These are phyloP conservation scores for Malus fusca DNA, from an alignment of 306 rosid species.

Conservation along the genomic window DNA sequence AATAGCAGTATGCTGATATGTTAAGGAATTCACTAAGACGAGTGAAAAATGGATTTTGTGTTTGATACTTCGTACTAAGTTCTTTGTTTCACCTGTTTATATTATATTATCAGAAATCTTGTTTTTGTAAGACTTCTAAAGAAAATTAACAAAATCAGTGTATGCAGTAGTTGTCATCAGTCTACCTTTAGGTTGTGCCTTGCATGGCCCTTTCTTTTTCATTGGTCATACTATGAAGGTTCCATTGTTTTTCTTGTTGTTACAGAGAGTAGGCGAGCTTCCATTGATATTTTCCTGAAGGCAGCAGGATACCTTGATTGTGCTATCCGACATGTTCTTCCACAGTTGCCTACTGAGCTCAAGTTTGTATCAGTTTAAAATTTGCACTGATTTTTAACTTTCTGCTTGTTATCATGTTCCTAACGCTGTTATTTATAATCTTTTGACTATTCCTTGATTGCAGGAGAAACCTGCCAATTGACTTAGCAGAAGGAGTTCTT, in stretches of 20 bases:
- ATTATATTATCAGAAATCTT: neutral
- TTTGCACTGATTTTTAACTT: neutral
- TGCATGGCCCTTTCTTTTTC: neutral
- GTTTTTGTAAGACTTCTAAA: neutral
- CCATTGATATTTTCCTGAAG: constrained; percentile 78
- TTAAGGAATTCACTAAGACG: neutral
- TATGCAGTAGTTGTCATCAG: neutral
- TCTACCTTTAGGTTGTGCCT: constrained; percentile 1
- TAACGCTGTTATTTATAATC: constrained; percentile 12
- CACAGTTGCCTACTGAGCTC: constrained; percentile 73
- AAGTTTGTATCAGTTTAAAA: constrained; percentile 46
- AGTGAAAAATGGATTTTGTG: neutral
- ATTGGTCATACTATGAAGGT: neutral
- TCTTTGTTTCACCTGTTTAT: neutral
- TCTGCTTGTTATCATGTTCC: constrained; percentile 12
- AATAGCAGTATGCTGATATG: neutral
- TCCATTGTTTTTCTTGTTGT: constrained; percentile 16
- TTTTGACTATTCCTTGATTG: constrained; percentile 24
- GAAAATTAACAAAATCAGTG: neutral
- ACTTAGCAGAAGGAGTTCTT: constrained; percentile 89
- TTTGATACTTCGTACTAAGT: neutral
- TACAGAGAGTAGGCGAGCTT: constrained; percentile 80
- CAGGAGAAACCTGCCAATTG: constrained; percentile 92
- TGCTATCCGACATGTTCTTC: constrained; percentile 87
- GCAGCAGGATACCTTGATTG: constrained; percentile 95